Evolutionary conservation across 192 early-diverging fungal species (phyloP), one percentile per base, ranked within the genome.

Genomic region (Mortierella claussenii): DNA sequence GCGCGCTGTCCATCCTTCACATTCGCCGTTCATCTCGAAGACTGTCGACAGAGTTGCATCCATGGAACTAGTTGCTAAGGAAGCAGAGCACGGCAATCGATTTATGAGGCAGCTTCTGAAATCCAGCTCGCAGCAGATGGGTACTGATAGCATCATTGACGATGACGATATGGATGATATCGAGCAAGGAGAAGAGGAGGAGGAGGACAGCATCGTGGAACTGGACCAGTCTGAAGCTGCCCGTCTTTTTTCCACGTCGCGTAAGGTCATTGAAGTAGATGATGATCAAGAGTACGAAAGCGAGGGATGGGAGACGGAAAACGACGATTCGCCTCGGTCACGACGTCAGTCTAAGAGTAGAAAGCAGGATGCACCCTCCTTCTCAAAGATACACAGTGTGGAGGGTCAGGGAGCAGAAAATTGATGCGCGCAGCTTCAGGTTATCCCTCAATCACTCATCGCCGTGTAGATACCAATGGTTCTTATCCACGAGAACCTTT

Each of bases 231-330:
- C 60, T 11, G 69, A 71, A 32, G 69, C 55, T 0, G 69, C 36
- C 11, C 30, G 17, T 5, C 24, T 60, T 48, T 71, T 71, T 60
- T 71, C 60, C 2, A 57, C 53, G 1, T 26, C 69, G 7, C 42
- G 34, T 9, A 62, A 55, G n/a, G 34, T 18, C 5, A 40, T 62
- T 17, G 48, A 54, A 23, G 58, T 69, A 28, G 42, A 55, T 17
- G 68, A 69, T 11, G 68, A 55, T n/a, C 33, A 65, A 11, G 61
- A 59, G 32, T n/a, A 34, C 7, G 62, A 65, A 2, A 58, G 55
- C 23, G 73, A 76, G 15, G 73, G 73, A 6, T 76, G 73, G 73
- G 73, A 67, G 53, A 76, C 73, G 2, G 73, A 76, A 4, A 67
- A 60, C 21, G 73, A 67, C 6, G 73, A 76, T 1, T 67, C 64